These are phyloP conservation scores for Rosa hybrid DNA, from an alignment of 331 rosid genomes.

Conservation along the genomic window DNA sequence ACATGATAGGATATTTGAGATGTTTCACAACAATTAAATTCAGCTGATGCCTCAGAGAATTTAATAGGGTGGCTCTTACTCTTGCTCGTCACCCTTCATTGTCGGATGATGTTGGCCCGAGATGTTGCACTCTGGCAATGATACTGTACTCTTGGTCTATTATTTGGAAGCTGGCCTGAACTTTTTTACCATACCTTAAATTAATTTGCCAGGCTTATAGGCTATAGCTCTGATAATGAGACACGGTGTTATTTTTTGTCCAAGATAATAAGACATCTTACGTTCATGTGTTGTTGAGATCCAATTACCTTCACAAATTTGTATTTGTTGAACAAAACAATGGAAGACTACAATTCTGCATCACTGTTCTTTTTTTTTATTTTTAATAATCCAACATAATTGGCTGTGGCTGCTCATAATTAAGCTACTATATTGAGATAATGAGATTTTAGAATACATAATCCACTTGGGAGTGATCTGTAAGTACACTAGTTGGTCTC, in stretches of 20 bases:
- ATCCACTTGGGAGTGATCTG: background rate
- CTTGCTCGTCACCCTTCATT: background rate
- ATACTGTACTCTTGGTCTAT: background rate
- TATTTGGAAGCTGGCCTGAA: background rate
- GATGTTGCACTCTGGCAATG: background rate
- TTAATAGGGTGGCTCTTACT: background rate
- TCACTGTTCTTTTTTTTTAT: background rate
- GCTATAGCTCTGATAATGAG: background rate
- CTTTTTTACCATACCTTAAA: background rate
- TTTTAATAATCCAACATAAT: background rate
- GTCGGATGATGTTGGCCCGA: background rate
- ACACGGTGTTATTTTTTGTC: background rate
- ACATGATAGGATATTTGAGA: too few species aligned
- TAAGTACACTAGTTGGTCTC: background rate
- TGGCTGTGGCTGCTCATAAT: background rate
- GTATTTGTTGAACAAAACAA: background rate
- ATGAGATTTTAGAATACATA: background rate
- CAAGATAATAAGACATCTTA: background rate
- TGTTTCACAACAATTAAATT: background rate
- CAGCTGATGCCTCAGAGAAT: background rate
- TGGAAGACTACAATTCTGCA: slow-evolving; percentile 1
- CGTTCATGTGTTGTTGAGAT: slow-evolving; percentile 6
- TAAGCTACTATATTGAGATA: background rate
- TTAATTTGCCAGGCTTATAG: background rate
- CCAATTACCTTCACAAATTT: background rate